Conservation (phyloP, 2,329 filamentous ascomycete species). For the Lachnellula cervina region DNA sequence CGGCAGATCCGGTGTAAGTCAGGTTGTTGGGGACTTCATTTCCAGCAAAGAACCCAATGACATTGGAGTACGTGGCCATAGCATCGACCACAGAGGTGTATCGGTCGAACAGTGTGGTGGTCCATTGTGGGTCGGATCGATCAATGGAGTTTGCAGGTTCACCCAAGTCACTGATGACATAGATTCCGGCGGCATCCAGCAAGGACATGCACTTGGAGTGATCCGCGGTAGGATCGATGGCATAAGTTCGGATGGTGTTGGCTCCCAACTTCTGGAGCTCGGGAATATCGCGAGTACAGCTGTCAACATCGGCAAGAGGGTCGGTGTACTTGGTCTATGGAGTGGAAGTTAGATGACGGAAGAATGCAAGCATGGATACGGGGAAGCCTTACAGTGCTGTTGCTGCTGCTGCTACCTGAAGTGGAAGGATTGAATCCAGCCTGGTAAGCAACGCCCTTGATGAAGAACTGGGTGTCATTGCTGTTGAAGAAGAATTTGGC, state of each 20-base stretch:
- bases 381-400: slow-evolving; percentile 4
- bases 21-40: slow-evolving; percentile 90
- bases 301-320: slow-evolving; percentile 65
- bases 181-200: slow-evolving; percentile 81
- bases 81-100: slow-evolving; percentile 82
- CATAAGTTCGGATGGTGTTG: slow-evolving; percentile 93
- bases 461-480: slow-evolving; percentile 73
- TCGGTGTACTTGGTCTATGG: slow-evolving; percentile 59
- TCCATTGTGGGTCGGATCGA: slow-evolving; percentile 74
- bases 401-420: slow-evolving; percentile 34
- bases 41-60: slow-evolving; percentile 95
- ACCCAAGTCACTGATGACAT: slow-evolving; percentile 85
- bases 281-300: slow-evolving; percentile 81
- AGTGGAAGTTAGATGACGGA: slow-evolving; percentile 33
- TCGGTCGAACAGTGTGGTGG: slow-evolving; percentile 68
- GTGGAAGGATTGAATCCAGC: slow-evolving; percentile 54
- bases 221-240: slow-evolving; percentile 72
- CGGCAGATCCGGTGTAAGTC: slow-evolving; percentile 82
- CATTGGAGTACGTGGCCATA: slow-evolving; percentile 77
- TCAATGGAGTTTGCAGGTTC: slow-evolving; percentile 80
- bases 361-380: slow-evolving; percentile 31
- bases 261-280: slow-evolving; percentile 72
- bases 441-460: slow-evolving; percentile 94
- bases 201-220: slow-evolving; percentile 80
- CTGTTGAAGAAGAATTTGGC: slow-evolving; percentile 41